phyloP scores from a whole-genome alignment of 176 grass and related monocot species.

The Oryza australiensis region DNA sequence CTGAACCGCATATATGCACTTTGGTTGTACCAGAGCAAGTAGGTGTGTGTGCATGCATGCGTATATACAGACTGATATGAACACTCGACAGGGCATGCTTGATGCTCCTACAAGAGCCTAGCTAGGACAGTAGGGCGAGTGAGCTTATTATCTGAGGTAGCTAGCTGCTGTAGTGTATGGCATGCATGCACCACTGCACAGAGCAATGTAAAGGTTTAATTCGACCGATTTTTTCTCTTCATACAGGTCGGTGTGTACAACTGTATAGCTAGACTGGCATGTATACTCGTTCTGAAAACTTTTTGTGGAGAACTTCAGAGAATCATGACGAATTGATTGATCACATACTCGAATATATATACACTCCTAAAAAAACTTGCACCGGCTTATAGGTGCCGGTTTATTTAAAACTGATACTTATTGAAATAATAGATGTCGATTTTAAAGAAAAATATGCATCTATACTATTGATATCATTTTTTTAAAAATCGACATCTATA shows the following conservation, averaged over 20 bases:
- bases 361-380: no score
- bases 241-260: neutral
- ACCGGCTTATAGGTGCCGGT: no score
- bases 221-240: conserved; percentile 15
- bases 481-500: no score
- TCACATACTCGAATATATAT: no score
- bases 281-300: no score
- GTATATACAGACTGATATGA: neutral
- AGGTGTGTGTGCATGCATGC: neutral
- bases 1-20: conserved; percentile 1
- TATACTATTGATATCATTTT: no score
- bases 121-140: neutral
- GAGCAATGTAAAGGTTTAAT: neutral
- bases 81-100: neutral
- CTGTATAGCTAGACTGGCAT: no score
- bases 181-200: neutral
- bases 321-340: neutral
- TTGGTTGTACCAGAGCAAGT: neutral
- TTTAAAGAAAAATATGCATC: no score
- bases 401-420: no score
- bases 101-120: neutral
- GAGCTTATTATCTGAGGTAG: neutral
- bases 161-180: conserved; percentile 1
- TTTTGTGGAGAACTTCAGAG: no score
- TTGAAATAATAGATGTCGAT: no score